Percentiles rank a stretch among this genome's conserved stretches.
Conservation (phyloP, 495 filamentous ascomycete species). For the Aspergillus diversus region DNA sequence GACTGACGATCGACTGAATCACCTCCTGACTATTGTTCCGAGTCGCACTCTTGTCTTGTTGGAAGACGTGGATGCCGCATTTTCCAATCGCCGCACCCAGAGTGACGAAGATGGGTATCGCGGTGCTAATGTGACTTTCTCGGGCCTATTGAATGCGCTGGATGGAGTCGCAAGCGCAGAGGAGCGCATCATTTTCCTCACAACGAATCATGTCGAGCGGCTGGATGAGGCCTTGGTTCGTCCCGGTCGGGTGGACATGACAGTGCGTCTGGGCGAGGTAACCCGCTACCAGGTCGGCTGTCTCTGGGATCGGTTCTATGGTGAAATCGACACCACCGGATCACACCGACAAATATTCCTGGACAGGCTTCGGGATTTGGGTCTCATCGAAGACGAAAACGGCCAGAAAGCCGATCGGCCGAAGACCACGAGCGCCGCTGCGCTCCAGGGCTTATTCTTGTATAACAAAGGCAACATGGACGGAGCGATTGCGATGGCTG, state of each 20-base stretch:
- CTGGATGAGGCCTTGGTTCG: conserved; percentile 88
- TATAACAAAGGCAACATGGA: conserved; percentile 91
- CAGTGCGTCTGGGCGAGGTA: conserved; percentile 84
- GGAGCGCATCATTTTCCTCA: conserved; percentile 90
- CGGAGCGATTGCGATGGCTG: conserved; percentile 80
- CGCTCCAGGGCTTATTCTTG: conserved; percentile 90
- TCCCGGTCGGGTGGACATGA: conserved; percentile 93
- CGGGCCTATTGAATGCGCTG: conserved; percentile 88
- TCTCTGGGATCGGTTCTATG: conserved; percentile 96
- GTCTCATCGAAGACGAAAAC: conserved; percentile 54
- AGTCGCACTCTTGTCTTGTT: conserved; percentile 83
- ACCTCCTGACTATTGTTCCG: conserved; percentile 85
- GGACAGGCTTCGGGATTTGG: conserved; percentile 52
- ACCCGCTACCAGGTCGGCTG: conserved; percentile 79
- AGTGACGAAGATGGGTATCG: conserved; percentile 82
- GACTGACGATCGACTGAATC: conserved; percentile 89
- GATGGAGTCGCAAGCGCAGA: conserved; percentile 96
- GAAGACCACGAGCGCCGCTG: conserved; percentile 75
- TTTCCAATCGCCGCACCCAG: conserved; percentile 73
- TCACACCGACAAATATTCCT: conserved; percentile 51
- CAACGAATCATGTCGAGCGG: conserved; percentile 90
- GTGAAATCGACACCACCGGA: conserved; percentile 70
- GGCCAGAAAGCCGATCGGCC: conserved; percentile 42
- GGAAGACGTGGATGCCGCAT: conserved; percentile 95
- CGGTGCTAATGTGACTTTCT: conserved; percentile 92